A percentile compares a stretch with the other conserved stretches of the same genome.
These are phyloP conservation scores for Rubia tinctorum DNA, from an alignment of 305 asterid species.

Conservation along the genomic window DNA sequence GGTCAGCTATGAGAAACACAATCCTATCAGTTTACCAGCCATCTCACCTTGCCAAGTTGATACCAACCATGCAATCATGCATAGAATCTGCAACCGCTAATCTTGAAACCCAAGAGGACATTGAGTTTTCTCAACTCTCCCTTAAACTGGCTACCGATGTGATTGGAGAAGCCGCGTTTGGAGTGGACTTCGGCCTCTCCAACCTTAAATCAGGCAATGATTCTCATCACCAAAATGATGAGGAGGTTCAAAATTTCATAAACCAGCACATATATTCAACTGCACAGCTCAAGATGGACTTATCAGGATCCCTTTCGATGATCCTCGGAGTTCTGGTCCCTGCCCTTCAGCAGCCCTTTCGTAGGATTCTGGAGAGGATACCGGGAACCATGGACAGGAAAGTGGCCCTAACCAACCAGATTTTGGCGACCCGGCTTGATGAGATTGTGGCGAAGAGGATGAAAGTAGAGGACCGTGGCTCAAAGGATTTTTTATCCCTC, in stretches of 20 bases:
- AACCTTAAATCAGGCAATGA: constrained; percentile 33
- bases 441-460: constrained; percentile 59
- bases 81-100: constrained; percentile 54
- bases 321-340: constrained; percentile 76
- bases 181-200: constrained; percentile 84
- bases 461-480: constrained; percentile 38
- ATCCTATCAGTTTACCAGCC: constrained; percentile 89
- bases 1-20: constrained; percentile 92
- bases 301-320: constrained; percentile 83
- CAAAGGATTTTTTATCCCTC: constrained; percentile 75
- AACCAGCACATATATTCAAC: constrained; percentile 92
- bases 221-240: constrained; percentile 25
- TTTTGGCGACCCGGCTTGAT: constrained; percentile 50
- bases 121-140: constrained; percentile 73
- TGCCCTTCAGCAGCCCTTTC: constrained; percentile 76
- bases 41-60: constrained; percentile 74
- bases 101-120: constrained; percentile 50
- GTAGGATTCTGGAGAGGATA: constrained; percentile 72
- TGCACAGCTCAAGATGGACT: constrained; percentile 87
- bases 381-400: constrained; percentile 90
- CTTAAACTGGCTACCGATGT: constrained; percentile 85
- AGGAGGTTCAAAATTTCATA: constrained; percentile 60
- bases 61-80: constrained; percentile 75
- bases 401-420: constrained; percentile 56
- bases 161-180: constrained; percentile 89